Base-by-base conservation (phyloP, 192 early-diverging fungal species). In the Coemansia sp. region DNA sequence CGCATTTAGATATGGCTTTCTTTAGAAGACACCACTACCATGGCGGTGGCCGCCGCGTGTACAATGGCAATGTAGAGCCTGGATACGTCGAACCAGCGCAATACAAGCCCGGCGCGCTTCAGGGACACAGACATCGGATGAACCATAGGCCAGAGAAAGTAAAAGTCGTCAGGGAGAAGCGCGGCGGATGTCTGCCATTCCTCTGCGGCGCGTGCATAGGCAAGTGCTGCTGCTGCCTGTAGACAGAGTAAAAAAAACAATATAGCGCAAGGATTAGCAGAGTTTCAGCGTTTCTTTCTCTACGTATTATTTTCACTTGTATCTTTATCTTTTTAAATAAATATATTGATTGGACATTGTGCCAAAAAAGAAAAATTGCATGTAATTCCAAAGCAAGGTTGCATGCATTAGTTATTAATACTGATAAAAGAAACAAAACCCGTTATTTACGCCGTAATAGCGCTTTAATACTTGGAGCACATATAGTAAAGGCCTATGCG, bases 111-210 rank as follows among this genome's bases (percentile, higher is more conserved):
- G 54, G 54, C 7, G 20, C 49, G n/a, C 13, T 51, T 8, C 54
- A 35, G 39, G 30, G 48, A n/a, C 60, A 61, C 30, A 18, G 47
- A 1, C 58, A n/a, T n/a, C n/a, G n/a, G n/a, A n/a, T n/a, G n/a
- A n/a, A 27, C n/a, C 45, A 49, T 32, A 19, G 35, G 8, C 51
- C 51, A 25, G 42, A 62, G 13, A 28, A 30, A 39, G 50, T 30
- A 11, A 48, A 48, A 2, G 49, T 61, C 4, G 48, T 51, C 23
- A 27, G 32, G 46, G 46, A 36, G 9, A 62, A 54, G 28, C 45
- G 51, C 24, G 61, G 61, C 19, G 51, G 61, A 54, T 62, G 61
- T 22, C 39, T 36, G 61, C 36, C 61, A 14, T 62, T 62, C 39
- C 52, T 62, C 48, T 62, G 61, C 20, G 61, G 61, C 14, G 4